Base-by-base conservation (phyloP, 306 rosid genomes). In the Cucurbita ficifolia region DNA sequence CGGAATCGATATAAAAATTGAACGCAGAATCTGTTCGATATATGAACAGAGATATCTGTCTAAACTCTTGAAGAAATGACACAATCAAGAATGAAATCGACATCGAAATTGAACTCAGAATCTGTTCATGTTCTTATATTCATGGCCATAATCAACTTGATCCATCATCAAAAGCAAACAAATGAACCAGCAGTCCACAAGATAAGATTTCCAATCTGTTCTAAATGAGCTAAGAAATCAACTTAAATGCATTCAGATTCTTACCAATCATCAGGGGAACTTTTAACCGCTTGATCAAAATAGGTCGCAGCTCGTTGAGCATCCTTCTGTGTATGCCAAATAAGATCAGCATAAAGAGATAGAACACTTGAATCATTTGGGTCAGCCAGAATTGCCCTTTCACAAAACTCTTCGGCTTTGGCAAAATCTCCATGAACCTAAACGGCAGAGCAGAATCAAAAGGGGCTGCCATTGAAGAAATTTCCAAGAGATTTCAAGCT, bases 361-460 rank as follows among this genome's bases (percentile, higher is more conserved):
- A 90, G 39, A 73, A 77, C 61, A 75, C 74, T 73, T 40, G 83
- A 91, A 81, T 92, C 96, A 64, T 67, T 70, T 18, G 96, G 93
- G 60, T 83, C 81, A 33, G 83, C 86, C 79, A 90, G 81, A 45
- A 90, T 84, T 0, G 98, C 91, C 76, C 97, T 93, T 69, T 78
- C 90, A 69, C 83, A 82, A 40, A 83, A 90, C 84, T 86, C 93
- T 69, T 87, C 83, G 29, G 97, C 96, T 81, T 86, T 88, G 10
- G 38, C 39, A 70, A 75, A 84, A 68, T 93, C 98, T 81, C 85
- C 90, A 72, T 86, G 63, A 38, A 87, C 89, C 96, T 88, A 65
- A 29, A 75, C 78, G 33, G 33, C 58, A 76, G 18, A 48, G 7
- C 22, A 48, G 48, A 69, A 35, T 71, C 62, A 71, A 12, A 50